Evolutionary conservation across 805 yeast species (phyloP), one percentile per base, ranked within the genome.

Genomic region (Yamadazyma endophytica): DNA sequence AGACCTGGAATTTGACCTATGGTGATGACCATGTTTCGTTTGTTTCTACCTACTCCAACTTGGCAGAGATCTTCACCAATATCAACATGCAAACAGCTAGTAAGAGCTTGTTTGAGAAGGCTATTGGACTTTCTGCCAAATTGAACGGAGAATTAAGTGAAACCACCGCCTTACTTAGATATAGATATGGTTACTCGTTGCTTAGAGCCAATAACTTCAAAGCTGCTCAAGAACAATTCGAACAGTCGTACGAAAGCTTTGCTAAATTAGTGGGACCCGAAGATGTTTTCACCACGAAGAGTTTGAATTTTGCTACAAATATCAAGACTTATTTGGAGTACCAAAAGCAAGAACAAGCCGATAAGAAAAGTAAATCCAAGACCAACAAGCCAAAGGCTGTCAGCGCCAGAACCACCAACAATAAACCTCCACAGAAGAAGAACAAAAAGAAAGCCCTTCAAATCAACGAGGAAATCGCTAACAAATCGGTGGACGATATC

Each of bases 11-110:
- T n/a, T 44, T 66, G 6, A 63, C 78, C n/a, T 74, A 68, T 41
- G 82, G 79, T 14, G 67, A 69, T 3, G 65, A 64, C 31, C 95
- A 88, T 52, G 87, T 95, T 26, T 82, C 84, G 33, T 59, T 73
- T 17, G 64, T 83, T 30, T 77, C 79, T 37, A 73, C 86, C 6
- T 61, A 75, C 49, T 65, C 78, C 43, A 74, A 84, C 49, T 63
- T 77, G 47, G 81, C 80, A 3, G 63, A 73, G 11, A 69, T 77
- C 47, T 64, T 85, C 34, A 75, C 79, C 37, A 68, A 70, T 29
- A 51, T 72, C 32, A 70, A 74, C 40, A 60, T 76, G 42, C 58
- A 44, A 35, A 47, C 53, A 12, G 69, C 68, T 28, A 72, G 90
- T 3, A 54, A 69, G 25, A 61, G 62, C 21, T 69, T 87, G 41